Evolutionary conservation across 148 eudicot genomes (phyloP).

Genomic region (Spergularia bocconei): DNA sequence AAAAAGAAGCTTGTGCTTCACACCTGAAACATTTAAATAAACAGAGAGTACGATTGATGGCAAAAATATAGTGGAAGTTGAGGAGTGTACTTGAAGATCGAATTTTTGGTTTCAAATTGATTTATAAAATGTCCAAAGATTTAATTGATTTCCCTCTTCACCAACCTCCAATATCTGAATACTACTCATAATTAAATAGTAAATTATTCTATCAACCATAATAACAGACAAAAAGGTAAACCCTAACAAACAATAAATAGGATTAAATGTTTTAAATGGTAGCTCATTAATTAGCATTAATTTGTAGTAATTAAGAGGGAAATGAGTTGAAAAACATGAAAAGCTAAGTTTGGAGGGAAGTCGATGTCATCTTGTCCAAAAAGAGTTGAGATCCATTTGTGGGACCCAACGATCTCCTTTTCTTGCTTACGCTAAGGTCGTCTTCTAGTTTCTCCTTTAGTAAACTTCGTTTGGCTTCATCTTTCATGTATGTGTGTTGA

Average conservation of each 20-base stretch:
- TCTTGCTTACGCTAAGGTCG: slow-evolving; percentile 31
- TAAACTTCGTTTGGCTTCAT: neutral
- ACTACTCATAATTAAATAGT: neutral
- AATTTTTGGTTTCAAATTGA: slow-evolving; percentile 15
- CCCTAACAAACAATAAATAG: neutral
- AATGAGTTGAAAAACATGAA: slow-evolving; percentile 11
- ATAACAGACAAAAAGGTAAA: slow-evolving; percentile 13
- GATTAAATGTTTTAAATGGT: slow-evolving; percentile 16
- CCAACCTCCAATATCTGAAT: slow-evolving; percentile 25
- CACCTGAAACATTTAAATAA: slow-evolving; percentile 17
- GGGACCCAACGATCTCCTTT: slow-evolving; percentile 32
- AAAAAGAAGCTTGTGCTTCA: slow-evolving; percentile 38
- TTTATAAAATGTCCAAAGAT: slow-evolving; percentile 17
- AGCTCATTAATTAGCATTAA: slow-evolving; percentile 29
- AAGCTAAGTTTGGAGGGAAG: slow-evolving; percentile 24
- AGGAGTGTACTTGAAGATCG: slow-evolving; percentile 28
- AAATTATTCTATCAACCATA: slow-evolving; percentile 5
- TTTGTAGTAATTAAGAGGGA: neutral
- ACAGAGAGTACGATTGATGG: neutral
- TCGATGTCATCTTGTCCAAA: slow-evolving; percentile 17
- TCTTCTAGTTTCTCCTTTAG: neutral
- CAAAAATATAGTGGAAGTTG: neutral
- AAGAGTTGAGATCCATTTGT: slow-evolving; percentile 21
- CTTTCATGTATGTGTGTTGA: no score
- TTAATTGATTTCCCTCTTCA: slow-evolving; percentile 17